phyloP scores from a whole-genome alignment of 208 protist species.

The Eutreptiella sp. region DNA sequence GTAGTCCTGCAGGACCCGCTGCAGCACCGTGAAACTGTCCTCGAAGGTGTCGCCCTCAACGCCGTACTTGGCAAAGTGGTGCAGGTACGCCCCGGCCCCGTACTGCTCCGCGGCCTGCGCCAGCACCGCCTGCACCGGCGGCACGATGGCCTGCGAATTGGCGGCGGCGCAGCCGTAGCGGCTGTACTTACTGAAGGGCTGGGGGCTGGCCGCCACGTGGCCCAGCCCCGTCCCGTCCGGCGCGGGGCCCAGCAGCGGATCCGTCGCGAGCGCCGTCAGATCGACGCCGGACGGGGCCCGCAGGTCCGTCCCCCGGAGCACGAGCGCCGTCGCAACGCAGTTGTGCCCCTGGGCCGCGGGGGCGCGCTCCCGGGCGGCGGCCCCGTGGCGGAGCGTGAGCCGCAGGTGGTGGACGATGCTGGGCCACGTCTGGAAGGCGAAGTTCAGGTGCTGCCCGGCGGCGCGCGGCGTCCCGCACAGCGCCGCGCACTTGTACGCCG shows the following conservation, averaged over 20 bases:
- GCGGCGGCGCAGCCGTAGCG: not conserved
- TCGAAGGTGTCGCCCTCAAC: constrained; percentile 14
- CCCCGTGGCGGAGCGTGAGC: too few relatives aligned
- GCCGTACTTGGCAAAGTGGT: constrained; percentile 24
- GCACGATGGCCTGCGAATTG: constrained; percentile 21
- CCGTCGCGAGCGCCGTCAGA: not conserved
- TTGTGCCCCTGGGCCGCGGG: constrained; percentile 30
- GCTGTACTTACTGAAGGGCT: not conserved
- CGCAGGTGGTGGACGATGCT: too few relatives aligned
- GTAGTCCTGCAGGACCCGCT: constrained; percentile 26
- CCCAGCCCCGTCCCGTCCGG: not conserved
- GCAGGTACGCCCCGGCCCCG: constrained; percentile 23
- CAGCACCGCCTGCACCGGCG: constrained; percentile 14
- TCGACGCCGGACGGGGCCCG: not conserved
- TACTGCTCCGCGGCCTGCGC: constrained; percentile 28
- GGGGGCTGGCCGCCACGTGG: not conserved
- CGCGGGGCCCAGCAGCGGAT: not conserved
- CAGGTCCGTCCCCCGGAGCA: constrained; percentile 17
- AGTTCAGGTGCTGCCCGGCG: too few relatives aligned
- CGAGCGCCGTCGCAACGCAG: constrained; percentile 4
- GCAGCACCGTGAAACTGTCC: not conserved
- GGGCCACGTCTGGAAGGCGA: too few relatives aligned
- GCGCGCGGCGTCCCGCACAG: too few relatives aligned
- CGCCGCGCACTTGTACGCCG: too few relatives aligned
- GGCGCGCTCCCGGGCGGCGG: too few relatives aligned